A percentile compares a stretch with the other conserved stretches of the same genome.
These are phyloP conservation scores for Forsythia suspensa DNA, from an alignment of 257 asterid genomes.

Conservation along the genomic window DNA sequence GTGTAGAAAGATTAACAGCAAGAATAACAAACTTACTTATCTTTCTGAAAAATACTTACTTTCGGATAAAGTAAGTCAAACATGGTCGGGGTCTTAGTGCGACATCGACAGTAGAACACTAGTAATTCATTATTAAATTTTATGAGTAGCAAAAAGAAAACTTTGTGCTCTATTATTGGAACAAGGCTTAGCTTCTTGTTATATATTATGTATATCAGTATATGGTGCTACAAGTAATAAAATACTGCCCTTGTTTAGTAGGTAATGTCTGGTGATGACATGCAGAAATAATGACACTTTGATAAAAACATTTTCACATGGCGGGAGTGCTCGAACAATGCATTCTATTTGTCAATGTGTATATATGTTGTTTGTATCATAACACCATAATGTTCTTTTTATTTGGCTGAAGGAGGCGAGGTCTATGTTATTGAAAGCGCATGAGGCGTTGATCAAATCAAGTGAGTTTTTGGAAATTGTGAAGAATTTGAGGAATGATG, in stretches of 20 bases:
- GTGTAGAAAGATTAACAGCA: neutral
- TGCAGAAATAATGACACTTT: neutral
- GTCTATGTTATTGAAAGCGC: conserved; percentile 60
- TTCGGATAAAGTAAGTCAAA: too few relatives aligned
- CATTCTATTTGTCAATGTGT: neutral
- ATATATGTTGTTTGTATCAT: neutral
- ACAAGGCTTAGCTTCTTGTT: neutral
- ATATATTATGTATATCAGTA: too few relatives aligned
- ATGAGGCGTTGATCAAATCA: conserved; percentile 56
- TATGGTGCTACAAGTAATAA: neutral
- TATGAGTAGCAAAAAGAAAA: neutral
- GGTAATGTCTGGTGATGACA: neutral
- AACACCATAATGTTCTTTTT: neutral
- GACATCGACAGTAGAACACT: too few relatives aligned
- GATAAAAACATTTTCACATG: neutral
- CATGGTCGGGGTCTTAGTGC: too few relatives aligned
- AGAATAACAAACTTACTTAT: neutral
- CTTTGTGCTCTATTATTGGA: neutral
- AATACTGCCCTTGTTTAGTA: neutral
- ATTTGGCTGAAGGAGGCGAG: conserved; percentile 59
- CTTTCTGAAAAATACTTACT: too few relatives aligned
- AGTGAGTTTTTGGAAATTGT: conserved; percentile 42
- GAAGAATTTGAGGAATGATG: conserved; percentile 53
- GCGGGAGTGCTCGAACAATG: neutral
- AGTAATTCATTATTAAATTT: neutral